Conservation (phyloP, 1,284 basidiomycete species). For the Malassezia dermatis region DNA sequence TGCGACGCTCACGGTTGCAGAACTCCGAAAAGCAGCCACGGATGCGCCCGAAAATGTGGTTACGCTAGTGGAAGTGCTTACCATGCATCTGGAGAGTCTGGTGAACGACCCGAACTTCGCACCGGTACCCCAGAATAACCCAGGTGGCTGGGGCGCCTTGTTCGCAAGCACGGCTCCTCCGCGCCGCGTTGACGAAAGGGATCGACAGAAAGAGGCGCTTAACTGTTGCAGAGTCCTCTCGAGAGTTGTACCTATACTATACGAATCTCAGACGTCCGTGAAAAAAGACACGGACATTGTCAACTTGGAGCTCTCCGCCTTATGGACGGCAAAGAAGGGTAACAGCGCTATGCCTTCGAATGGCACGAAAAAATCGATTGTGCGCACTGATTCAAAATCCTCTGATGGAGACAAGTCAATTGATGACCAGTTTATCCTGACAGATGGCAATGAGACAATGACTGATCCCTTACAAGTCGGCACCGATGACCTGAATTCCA, state of each 20-base stretch:
- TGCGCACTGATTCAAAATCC: neutral
- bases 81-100: slow-evolving; percentile 38
- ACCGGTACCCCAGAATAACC: slow-evolving; percentile 18
- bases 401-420: neutral
- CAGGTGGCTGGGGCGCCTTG: slow-evolving; percentile 8
- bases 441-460: neutral
- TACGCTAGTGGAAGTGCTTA: slow-evolving; percentile 34
- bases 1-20: slow-evolving; percentile 25
- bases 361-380: neutral
- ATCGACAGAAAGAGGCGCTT: slow-evolving; percentile 33
- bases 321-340: slow-evolving; percentile 15
- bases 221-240: slow-evolving; percentile 40
- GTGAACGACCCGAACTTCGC: slow-evolving; percentile 31
- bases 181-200: slow-evolving; percentile 14
- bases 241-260: slow-evolving; percentile 32
- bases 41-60: slow-evolving; percentile 36
- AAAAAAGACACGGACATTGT: slow-evolving; percentile 4
- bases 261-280: neutral
- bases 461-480: neutral
- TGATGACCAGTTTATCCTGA: neutral
- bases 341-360: neutral
- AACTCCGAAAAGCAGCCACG: slow-evolving; percentile 25
- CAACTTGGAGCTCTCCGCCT: slow-evolving; percentile 17
- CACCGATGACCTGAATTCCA: neutral
- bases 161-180: slow-evolving; percentile 16